Conservation (phyloP, 2,329 filamentous ascomycete species). For the Apiospora marii region DNA sequence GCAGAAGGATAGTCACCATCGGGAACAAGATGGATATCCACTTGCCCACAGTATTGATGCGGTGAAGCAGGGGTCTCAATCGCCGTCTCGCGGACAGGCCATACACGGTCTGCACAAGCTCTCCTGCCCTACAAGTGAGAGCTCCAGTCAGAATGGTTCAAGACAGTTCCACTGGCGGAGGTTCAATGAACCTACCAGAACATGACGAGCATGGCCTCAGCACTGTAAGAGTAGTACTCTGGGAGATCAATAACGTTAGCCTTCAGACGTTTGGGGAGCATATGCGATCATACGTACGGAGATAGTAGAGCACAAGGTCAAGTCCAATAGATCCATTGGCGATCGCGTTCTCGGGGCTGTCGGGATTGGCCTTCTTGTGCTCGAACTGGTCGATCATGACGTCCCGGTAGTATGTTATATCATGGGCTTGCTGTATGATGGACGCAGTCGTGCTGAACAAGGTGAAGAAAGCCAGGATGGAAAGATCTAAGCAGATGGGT, state of each 20-base stretch:
- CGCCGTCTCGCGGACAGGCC: slow-evolving; percentile 29
- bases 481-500: slow-evolving; percentile 31
- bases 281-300: slow-evolving; percentile 31
- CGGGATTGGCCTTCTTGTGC: slow-evolving; percentile 28
- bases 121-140: slow-evolving; percentile 25
- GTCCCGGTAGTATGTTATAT: slow-evolving; percentile 33
- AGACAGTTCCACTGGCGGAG: background rate
- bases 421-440: slow-evolving; percentile 36
- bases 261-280: background rate
- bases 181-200: slow-evolving; percentile 32
- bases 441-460: slow-evolving; percentile 36
- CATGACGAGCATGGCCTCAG: slow-evolving; percentile 38
- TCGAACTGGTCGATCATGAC: slow-evolving; percentile 33
- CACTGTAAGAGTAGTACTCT: slow-evolving; percentile 39
- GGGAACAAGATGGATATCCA: slow-evolving; percentile 34
- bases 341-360: slow-evolving; percentile 37
- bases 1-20: slow-evolving; percentile 35
- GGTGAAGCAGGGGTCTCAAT: slow-evolving; percentile 30
- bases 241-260: background rate
- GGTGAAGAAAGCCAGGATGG: slow-evolving; percentile 35
- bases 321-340: slow-evolving; percentile 37
- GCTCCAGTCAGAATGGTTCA: background rate
- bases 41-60: slow-evolving; percentile 35
- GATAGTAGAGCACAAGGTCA: slow-evolving; percentile 38
- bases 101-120: slow-evolving; percentile 30